phyloP scores from a whole-genome alignment of 2,329 filamentous ascomycete genomes.

The Colletotrichum gigasporum region DNA sequence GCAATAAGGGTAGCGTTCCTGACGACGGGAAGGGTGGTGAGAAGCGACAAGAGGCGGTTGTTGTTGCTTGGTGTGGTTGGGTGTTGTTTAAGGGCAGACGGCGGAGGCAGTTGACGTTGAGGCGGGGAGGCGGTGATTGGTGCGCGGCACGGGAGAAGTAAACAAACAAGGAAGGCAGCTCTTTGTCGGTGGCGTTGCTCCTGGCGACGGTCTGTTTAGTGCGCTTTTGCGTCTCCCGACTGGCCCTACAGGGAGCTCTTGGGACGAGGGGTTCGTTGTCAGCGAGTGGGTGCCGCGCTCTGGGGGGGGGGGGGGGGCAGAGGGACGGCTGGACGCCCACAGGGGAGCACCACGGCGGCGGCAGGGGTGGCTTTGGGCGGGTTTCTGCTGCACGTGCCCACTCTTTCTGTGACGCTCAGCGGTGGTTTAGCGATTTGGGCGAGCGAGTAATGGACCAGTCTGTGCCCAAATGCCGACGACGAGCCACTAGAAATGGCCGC shows the following conservation, averaged over 20 bases:
- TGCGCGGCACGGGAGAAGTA: slow-evolving; percentile 30
- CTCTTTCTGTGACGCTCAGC: slow-evolving; percentile 22
- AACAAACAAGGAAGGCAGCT: slow-evolving; percentile 35
- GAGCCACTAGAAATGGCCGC: not conserved
- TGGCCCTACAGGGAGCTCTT: slow-evolving; percentile 1
- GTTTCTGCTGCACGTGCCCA: slow-evolving; percentile 27
- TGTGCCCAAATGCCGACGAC: not conserved
- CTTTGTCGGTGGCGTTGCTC: slow-evolving; percentile 32
- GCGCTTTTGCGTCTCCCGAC: not conserved
- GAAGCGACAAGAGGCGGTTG: slow-evolving; percentile 24
- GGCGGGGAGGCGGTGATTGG: slow-evolving; percentile 32
- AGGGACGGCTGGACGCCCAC: not conserved
- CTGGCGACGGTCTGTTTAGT: slow-evolving; percentile 30
- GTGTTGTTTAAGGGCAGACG: slow-evolving; percentile 34
- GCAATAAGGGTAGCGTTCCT: slow-evolving; percentile 30
- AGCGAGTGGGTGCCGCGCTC: not conserved
- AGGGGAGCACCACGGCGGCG: not conserved
- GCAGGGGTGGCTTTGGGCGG: slow-evolving; percentile 11
- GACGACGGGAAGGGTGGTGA: slow-evolving; percentile 28
- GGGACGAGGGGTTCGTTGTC: slow-evolving; percentile 21
- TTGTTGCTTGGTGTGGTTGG: slow-evolving; percentile 26
- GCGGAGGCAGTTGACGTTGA: slow-evolving; percentile 26
- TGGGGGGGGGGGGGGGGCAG: not conserved
- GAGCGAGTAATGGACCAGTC: slow-evolving; percentile 1
- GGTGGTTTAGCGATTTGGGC: not conserved